Evolutionary conservation across 2,329 filamentous ascomycete genomes (phyloP).

Genomic region (Curvularia verruculosa): DNA sequence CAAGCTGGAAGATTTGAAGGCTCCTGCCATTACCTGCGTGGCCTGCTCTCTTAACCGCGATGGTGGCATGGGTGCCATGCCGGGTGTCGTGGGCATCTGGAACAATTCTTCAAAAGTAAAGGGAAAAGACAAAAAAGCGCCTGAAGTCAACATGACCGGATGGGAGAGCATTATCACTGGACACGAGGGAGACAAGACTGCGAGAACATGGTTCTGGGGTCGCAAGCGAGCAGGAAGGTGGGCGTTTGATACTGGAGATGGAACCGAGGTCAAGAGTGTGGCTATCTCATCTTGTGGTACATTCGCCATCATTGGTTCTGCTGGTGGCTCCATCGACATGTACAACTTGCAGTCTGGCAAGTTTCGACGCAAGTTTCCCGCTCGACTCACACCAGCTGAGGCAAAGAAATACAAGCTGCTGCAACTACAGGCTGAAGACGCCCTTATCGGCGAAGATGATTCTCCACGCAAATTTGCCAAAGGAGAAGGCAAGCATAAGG

Average conservation of each 20-base stretch:
- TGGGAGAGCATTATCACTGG: conserved; percentile 98
- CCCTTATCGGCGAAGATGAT: conserved; percentile 15
- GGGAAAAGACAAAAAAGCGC: conserved; percentile 69
- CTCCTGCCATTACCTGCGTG: conserved; percentile 88
- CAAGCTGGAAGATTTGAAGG: conserved; percentile 76
- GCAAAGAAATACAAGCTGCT: conserved; percentile 74
- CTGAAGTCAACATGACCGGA: conserved; percentile 78
- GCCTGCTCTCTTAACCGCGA: conserved; percentile 92
- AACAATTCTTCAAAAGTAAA: conserved; percentile 70
- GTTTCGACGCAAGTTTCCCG: conserved; percentile 86
- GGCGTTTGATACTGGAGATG: conserved; percentile 87
- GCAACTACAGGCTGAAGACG: conserved; percentile 63
- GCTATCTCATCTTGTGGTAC: conserved; percentile 90
- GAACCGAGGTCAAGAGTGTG: conserved; percentile 79
- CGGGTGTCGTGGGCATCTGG: conserved; percentile 81
- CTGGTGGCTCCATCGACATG: conserved; percentile 84
- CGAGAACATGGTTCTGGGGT: conserved; percentile 98
- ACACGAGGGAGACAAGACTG: conserved; percentile 81
- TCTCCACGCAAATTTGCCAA: conserved; percentile 50
- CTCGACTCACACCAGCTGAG: conserved; percentile 76
- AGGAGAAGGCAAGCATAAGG: conserved; percentile 75
- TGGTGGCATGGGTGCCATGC: conserved; percentile 86
- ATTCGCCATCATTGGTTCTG: conserved; percentile 88
- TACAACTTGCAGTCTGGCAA: conserved; percentile 95
- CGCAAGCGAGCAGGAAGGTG: conserved; percentile 90